These are phyloP conservation scores for Oidium heveae DNA, from an alignment of 2,329 filamentous ascomycete genomes.

Conservation along the genomic window DNA sequence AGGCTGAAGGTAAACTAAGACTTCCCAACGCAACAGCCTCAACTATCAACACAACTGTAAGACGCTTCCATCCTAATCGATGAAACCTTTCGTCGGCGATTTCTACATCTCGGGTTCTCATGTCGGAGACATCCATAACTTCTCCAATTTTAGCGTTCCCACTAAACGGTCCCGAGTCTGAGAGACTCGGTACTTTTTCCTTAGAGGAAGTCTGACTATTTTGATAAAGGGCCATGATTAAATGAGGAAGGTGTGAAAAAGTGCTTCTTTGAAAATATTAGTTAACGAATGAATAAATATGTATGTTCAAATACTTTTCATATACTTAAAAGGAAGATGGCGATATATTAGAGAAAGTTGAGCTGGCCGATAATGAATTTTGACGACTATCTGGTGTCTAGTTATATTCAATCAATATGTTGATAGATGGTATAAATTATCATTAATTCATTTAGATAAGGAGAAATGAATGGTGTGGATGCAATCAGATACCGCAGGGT, in stretches of 20 bases:
- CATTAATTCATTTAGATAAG: too few species aligned
- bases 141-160: not conserved
- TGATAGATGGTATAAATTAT: too few species aligned
- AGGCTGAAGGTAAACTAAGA: constrained; percentile 8
- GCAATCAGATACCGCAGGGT: too few species aligned
- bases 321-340: too few species aligned
- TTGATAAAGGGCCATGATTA: not conserved
- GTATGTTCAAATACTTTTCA: too few species aligned
- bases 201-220: not conserved
- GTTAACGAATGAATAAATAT: not conserved
- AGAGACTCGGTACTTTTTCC: not conserved
- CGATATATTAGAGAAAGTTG: too few species aligned
- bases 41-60: constrained; percentile 11
- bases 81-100: not conserved
- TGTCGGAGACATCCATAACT: not conserved
- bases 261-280: not conserved
- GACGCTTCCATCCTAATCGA: constrained; percentile 10
- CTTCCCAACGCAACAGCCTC: constrained; percentile 12
- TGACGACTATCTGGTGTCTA: too few species aligned
- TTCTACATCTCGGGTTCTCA: not conserved
- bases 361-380: too few species aligned
- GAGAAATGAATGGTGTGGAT: too few species aligned
- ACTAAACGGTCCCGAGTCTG: not conserved
- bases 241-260: not conserved
- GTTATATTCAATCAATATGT: too few species aligned